Percentiles rank a stretch among this genome's conserved stretches.
phyloP scores from a whole-genome alignment of 108 stramenopile species.

The Skeletonema grethae region DNA sequence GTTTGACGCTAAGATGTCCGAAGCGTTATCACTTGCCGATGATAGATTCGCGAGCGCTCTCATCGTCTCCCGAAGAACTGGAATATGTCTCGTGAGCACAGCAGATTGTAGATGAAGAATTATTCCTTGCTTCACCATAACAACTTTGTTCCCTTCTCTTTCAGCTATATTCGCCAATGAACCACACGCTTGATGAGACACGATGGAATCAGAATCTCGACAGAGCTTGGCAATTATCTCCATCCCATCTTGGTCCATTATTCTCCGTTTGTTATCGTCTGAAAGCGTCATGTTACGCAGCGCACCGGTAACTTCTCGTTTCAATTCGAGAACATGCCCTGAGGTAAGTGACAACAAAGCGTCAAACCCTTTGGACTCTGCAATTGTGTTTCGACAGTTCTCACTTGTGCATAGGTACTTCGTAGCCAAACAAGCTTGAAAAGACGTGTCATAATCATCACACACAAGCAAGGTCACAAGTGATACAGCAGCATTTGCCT shows the following conservation, averaged over 20 bases:
- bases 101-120: conserved; percentile 85
- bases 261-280: conserved; percentile 80
- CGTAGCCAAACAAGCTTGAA: conserved; percentile 72
- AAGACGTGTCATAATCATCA: conserved; percentile 69
- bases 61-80: conserved; percentile 78
- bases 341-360: conserved; percentile 64
- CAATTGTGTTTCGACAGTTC: conserved; percentile 69
- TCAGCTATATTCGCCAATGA: conserved; percentile 82
- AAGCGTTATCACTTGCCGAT: conserved; percentile 73
- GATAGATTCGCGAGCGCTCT: conserved; percentile 81
- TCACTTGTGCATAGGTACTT: conserved; percentile 58
- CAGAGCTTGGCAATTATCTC: conserved; percentile 72
- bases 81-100: conserved; percentile 65
- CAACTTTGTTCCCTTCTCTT: conserved; percentile 59
- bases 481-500: conserved; percentile 61
- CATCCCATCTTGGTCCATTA: conserved; percentile 65
- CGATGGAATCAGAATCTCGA: conserved; percentile 62
- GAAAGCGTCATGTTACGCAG: conserved; percentile 74
- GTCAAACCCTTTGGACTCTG: conserved; percentile 74
- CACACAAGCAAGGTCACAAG: conserved; percentile 61
- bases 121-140: conserved; percentile 68
- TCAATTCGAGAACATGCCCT: conserved; percentile 70
- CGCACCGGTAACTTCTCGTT: conserved; percentile 79
- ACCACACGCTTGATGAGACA: conserved; percentile 77
- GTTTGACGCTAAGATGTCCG: conserved; percentile 68